These are phyloP conservation scores for Chlamydomonas reinhardtii DNA, from an alignment of 163 green algal species.

Conservation along the genomic window DNA sequence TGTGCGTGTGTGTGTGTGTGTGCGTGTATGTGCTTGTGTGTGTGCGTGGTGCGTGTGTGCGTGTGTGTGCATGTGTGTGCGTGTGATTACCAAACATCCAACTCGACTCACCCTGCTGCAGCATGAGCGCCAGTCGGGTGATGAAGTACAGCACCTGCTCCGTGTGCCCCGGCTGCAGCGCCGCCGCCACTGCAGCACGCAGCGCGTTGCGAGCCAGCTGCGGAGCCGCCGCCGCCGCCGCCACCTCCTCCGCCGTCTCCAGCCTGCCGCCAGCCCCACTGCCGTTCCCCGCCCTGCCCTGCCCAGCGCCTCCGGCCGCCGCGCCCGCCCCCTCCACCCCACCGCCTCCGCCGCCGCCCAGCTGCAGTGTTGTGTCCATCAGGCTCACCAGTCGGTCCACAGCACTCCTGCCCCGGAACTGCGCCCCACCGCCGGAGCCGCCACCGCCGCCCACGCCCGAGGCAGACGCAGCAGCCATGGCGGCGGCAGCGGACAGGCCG, in stretches of 20 bases:
- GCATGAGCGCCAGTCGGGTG: constrained; percentile 10
- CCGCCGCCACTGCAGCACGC: constrained; percentile 21
- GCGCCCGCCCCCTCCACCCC: background rate
- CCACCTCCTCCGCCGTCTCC: background rate
- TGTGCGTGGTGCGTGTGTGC: too few species aligned
- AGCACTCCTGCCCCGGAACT: background rate
- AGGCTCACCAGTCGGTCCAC: constrained; percentile 3
- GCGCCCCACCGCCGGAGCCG: background rate
- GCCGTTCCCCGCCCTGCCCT: background rate
- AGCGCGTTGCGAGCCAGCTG: constrained; percentile 15
- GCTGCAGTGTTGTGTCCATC: background rate
- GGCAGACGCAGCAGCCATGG: background rate
- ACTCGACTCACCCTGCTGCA: constrained; percentile 38
- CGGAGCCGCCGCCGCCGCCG: constrained; percentile 10
- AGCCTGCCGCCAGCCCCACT: background rate
- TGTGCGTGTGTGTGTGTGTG: too few species aligned
- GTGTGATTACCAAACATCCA: too few species aligned
- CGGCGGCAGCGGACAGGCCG: background rate
- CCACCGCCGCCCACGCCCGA: background rate
- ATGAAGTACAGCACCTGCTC: constrained; percentile 44
- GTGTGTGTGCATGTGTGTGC: too few species aligned
- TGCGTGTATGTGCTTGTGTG: too few species aligned
- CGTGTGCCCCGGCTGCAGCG: constrained; percentile 34
- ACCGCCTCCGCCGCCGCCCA: background rate
- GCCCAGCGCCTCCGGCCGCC: background rate